Conservation (phyloP, 257 asterid genomes). For the Nicotiana tabacum region DNA sequence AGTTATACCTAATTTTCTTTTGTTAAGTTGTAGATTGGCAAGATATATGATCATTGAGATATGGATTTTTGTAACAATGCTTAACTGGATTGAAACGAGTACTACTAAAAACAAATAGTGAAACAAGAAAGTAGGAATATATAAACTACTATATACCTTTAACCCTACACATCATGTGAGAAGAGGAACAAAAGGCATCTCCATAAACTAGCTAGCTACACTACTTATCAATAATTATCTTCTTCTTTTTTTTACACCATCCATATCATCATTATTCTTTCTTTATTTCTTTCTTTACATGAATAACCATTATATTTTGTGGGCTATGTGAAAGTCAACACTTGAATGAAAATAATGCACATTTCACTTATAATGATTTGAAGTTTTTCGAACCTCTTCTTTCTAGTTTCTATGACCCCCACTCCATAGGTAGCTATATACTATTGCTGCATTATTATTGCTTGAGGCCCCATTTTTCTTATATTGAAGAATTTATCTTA, state of each 20-base stretch:
- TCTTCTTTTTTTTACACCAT: constrained; percentile 11
- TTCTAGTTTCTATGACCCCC: background rate
- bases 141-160: background rate
- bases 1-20: no score
- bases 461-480: background rate
- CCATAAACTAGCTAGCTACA: constrained; percentile 6
- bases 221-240: constrained; percentile 11
- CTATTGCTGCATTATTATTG: constrained; percentile 7
- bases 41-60: no score
- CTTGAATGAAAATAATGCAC: constrained; percentile 13
- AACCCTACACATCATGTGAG: constrained; percentile 19
- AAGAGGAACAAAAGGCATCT: constrained; percentile 20
- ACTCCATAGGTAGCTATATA: constrained; percentile 1
- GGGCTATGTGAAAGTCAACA: constrained; percentile 18
- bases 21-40: no score
- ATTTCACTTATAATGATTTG: constrained; percentile 11
- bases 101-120: background rate
- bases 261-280: constrained; percentile 10
- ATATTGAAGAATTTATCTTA: no score
- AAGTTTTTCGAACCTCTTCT: constrained; percentile 11
- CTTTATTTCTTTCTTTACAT: background rate
- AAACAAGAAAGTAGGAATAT: background rate
- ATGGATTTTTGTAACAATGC: no score
- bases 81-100: no score
- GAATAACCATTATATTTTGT: constrained; percentile 7